These are phyloP conservation scores for Cladophialophora exuberans DNA, from an alignment of 2,329 filamentous ascomycete species.

Conservation along the genomic window DNA sequence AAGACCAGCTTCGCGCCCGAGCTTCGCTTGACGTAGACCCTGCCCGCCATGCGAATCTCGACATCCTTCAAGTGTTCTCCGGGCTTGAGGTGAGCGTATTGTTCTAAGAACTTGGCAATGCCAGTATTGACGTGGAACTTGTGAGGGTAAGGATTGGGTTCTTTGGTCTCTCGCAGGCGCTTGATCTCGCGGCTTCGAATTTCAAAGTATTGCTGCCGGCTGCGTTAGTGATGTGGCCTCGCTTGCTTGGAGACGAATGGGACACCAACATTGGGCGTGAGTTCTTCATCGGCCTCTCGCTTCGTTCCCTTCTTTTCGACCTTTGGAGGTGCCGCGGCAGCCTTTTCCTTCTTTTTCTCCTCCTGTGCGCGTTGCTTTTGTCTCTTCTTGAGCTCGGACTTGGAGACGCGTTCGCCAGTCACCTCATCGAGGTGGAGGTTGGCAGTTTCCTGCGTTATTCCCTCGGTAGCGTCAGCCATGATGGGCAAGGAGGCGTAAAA, in stretches of 20 bases:
- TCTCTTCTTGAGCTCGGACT: slow-evolving; percentile 91
- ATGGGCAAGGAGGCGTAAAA: not conserved
- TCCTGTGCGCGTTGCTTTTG: slow-evolving; percentile 89
- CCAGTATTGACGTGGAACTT: slow-evolving; percentile 87
- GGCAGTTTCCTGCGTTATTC: slow-evolving; percentile 48
- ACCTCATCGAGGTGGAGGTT: slow-evolving; percentile 89
- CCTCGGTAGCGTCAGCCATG: slow-evolving; percentile 43
- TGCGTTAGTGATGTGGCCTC: slow-evolving; percentile 17
- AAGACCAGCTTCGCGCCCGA: slow-evolving; percentile 86
- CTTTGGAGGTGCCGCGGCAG: slow-evolving; percentile 63
- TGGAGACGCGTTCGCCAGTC: slow-evolving; percentile 84
- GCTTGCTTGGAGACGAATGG: slow-evolving; percentile 25
- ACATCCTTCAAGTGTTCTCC: slow-evolving; percentile 80
- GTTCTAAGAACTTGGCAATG: slow-evolving; percentile 74
- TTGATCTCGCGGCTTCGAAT: slow-evolving; percentile 84
- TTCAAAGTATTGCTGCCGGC: slow-evolving; percentile 83
- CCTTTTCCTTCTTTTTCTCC: slow-evolving; percentile 82
- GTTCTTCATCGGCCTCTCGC: slow-evolving; percentile 69
- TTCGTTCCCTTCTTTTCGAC: slow-evolving; percentile 67
- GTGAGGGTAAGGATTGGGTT: slow-evolving; percentile 89
- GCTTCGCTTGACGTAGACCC: slow-evolving; percentile 86
- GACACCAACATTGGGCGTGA: slow-evolving; percentile 69
- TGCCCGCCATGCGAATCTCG: slow-evolving; percentile 75
- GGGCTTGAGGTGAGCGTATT: slow-evolving; percentile 78
- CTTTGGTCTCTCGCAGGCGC: slow-evolving; percentile 71